A percentile compares a stretch with the other conserved stretches of the same genome.
Conservation (phyloP, 2,329 filamentous ascomycete species). For the Xylaria arbuscula region DNA sequence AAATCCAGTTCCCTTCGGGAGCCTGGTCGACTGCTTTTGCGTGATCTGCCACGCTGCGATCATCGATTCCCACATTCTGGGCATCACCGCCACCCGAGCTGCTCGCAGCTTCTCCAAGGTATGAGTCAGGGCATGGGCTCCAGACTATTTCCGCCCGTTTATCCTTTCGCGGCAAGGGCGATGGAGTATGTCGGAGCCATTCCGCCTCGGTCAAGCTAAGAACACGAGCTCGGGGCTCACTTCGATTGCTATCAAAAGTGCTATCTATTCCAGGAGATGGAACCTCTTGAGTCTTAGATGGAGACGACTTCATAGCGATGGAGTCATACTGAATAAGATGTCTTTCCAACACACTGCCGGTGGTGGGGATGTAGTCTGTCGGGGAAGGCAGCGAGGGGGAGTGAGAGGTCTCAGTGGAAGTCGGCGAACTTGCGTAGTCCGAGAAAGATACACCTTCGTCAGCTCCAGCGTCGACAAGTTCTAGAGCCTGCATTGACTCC, state of each 20-base stretch:
- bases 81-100: slow-evolving; percentile 5
- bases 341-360: slow-evolving; percentile 48
- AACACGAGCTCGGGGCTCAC: slow-evolving; percentile 23
- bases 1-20: slow-evolving; percentile 46
- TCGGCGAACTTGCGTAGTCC: slow-evolving; percentile 47
- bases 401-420: slow-evolving; percentile 42
- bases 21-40: slow-evolving; percentile 17
- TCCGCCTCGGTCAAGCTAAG: slow-evolving; percentile 47
- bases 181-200: slow-evolving; percentile 49
- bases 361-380: slow-evolving; percentile 47
- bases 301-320: slow-evolving; percentile 37
- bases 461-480: slow-evolving; percentile 36
- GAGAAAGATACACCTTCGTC: slow-evolving; percentile 45
- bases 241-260: slow-evolving; percentile 16
- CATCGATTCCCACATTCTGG: neutral
- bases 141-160: slow-evolving; percentile 36
- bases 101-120: neutral
- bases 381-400: slow-evolving; percentile 46
- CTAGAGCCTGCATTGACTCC: slow-evolving; percentile 46
- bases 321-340: slow-evolving; percentile 47
- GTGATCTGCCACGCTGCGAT: neutral
- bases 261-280: slow-evolving; percentile 31
- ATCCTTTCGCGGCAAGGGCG: slow-evolving; percentile 40
- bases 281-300: slow-evolving; percentile 32
- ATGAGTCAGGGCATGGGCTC: slow-evolving; percentile 40